Base-by-base conservation (phyloP, 345 rosid genomes). In the Noccaea caerulescens region DNA sequence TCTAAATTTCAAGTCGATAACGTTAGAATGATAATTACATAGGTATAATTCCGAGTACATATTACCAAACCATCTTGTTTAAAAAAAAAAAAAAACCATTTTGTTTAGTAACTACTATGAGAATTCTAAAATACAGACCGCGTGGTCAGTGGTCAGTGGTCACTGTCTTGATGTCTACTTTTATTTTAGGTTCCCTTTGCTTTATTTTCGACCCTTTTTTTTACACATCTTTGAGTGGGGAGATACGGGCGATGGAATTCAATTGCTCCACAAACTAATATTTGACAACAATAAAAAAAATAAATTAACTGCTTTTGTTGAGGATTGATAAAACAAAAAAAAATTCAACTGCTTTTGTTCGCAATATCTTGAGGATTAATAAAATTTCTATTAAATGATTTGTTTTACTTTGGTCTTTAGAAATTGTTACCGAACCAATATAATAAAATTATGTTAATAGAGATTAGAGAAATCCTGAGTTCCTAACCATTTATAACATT, bases 141-240 rank as follows among this genome's bases (percentile, higher is more conserved):
- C 77, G 77, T 73, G 77, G 52, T 38, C 32, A 41, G 52, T 73
- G 60, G 42, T 55, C 76, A 38, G 49, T 69, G 50, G 67, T 70
- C 51, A 14, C 50, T 46, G 42, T 47, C 58, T n/a, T 38, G 18
- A 38, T 18, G 53, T 39, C 52, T 57, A 23, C 58, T 47, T 73
- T 56, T 14, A 10, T 64, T 49, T 23, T 45, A 63, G 30, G 64
- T 39, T 63, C 39, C 50, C 34, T 63, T 72, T 55, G 42, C 64
- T 72, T 72, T 72, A 44, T 45, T 55, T 55, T 10, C 58, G 6
- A 14, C 8, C 41, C 41, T 54, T 44, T 51, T 20, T 45, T 13
- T 14, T 3, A 8, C 23, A 8, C 23, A 25, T 52, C 71, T 39
- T 66, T 66, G n/a, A 13, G 39, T 52, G 49, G 20, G 20, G 11